Base-by-base conservation (phyloP, 140 eudicot species). In the Flaveria floridana region DNA sequence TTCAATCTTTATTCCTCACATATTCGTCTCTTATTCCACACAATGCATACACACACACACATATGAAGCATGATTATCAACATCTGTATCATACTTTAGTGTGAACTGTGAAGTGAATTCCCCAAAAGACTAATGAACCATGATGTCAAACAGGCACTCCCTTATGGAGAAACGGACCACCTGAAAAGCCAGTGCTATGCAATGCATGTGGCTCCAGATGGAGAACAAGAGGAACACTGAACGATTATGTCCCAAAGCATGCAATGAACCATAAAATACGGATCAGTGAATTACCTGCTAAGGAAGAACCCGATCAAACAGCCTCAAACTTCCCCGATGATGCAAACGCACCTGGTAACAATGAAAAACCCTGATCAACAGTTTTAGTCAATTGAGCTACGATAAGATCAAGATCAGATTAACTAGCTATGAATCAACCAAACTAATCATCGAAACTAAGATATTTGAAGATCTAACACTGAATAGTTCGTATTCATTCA, bases 131-230 rank as follows among this genome's bases (percentile, higher is more conserved):
- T 79, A 16, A 79, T 19, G 44, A 25, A 70, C 62, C 47, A 64
- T 6, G 47, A 73, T 70, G 69, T 68, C 20, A 19, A 76, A 70
- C 85, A 80, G 85, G 50, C 74, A 85, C 89, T 7, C 81, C 83
- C 42, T 64, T 79, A 3, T 85, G 89, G 89, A 65, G 89, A 66
- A 55, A 25, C 2, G 83, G 87, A 41, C 87, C 89, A 12, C 53
- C 77, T 1, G 77, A 66, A 2, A 86, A 83, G 64, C 87, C 83
- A 46, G 85, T 82, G 28, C 7, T 86, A 14, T 83, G 89, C 78
- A 85, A 85, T 65, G 81, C 89, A 0, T 86, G 87, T 77, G 87
- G 90, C 12, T 77, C 83, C 12, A 77, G 81, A 48, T 86, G 84
- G 82, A 77, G 87, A 70, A 73, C 67, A 14, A 76, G 77, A 59